Evolutionary conservation across 768 basidiomycete species (phyloP), one percentile per base, ranked within the genome.

Genomic region (Heimioporus sp.): DNA sequence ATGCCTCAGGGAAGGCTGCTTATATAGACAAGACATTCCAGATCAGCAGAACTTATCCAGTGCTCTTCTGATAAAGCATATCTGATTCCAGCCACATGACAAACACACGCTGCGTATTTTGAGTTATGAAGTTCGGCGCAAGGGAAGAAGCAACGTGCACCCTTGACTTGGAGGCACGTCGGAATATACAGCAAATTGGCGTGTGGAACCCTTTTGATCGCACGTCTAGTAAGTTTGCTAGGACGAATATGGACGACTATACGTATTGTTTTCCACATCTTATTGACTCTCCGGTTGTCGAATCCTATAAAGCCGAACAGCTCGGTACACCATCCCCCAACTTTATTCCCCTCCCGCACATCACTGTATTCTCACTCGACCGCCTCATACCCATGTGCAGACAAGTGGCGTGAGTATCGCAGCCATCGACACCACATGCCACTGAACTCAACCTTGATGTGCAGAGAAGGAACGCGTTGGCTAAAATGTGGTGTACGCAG

Each of bases 391-490:
- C 40, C 51, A 90, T 90, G 88, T 90, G 88, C 67, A 81, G 75
- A 75, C 82, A 81, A 69, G 76, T 89, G 68, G 85, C 88, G 88
- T 90, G 72, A 62, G 87, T 80, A 49, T 20, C 36, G 46, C 30
- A 13, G n/a, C 59, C 43, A 11, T 53, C 28, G 16, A 47, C 41
- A 24, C 35, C 12, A 9, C 7, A 20, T 35, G 5, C 3, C 31
- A 20, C 13, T 15, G 16, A 36, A 52, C 39, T 43, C 57, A 21
- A 55, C 46, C 43, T 31, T 19, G 24, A 37, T 52, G 52, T 52
- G 49, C 66, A 89, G 88, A 53, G 80, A 88, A 79, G 88, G 88
- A 68, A 90, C 87, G 17, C 80, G 80, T 20, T 90, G 87, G 87
- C 70, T 74, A 49, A 77, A 75, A 53, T 90, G 88, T 67, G 82